Evolutionary conservation across 2,329 filamentous ascomycete species (phyloP).

Genomic region (Aspergillus sergii): DNA sequence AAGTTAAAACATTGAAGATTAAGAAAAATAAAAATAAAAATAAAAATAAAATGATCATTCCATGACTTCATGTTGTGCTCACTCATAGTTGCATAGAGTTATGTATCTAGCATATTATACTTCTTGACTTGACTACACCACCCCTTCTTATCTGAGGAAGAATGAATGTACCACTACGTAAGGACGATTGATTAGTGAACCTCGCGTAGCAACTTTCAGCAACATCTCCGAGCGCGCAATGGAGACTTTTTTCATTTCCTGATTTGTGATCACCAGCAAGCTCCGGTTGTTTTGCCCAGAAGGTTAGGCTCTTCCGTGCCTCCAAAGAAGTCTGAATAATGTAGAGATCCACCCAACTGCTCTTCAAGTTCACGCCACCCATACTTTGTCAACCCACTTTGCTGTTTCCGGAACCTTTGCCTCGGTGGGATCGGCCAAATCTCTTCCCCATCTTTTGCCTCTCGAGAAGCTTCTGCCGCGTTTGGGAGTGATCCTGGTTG

Average conservation of each 20-base stretch:
- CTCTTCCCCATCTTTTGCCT: constrained; percentile 2
- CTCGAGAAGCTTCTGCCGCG: constrained; percentile 32
- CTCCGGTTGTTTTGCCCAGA: constrained; percentile 31
- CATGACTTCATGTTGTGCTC: not conserved
- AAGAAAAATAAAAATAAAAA: not conserved
- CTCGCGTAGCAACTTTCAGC: constrained; percentile 5
- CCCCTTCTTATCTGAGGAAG: no score
- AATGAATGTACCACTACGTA: not conserved
- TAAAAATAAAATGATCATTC: not conserved
- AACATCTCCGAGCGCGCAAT: constrained; percentile 11
- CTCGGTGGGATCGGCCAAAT: not conserved
- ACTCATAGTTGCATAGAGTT: no score
- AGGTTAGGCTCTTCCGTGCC: constrained; percentile 26
- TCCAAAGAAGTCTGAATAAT: not conserved
- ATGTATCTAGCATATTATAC: no score
- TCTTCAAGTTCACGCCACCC: not conserved
- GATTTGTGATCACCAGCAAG: constrained; percentile 4
- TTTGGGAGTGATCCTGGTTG: constrained; percentile 12
- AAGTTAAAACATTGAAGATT: not conserved
- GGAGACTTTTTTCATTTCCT: constrained; percentile 6
- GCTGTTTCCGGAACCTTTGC: constrained; percentile 1
- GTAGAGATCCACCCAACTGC: constrained; percentile 19
- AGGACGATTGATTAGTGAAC: constrained; percentile 1
- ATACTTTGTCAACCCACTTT: constrained; percentile 12
- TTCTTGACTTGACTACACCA: no score